Percentiles rank a stretch among this genome's conserved stretches.
These are phyloP conservation scores for Lunularia cruciata DNA, from an alignment of 225 moss, liverwort and hornwort species.

Conservation along the genomic window DNA sequence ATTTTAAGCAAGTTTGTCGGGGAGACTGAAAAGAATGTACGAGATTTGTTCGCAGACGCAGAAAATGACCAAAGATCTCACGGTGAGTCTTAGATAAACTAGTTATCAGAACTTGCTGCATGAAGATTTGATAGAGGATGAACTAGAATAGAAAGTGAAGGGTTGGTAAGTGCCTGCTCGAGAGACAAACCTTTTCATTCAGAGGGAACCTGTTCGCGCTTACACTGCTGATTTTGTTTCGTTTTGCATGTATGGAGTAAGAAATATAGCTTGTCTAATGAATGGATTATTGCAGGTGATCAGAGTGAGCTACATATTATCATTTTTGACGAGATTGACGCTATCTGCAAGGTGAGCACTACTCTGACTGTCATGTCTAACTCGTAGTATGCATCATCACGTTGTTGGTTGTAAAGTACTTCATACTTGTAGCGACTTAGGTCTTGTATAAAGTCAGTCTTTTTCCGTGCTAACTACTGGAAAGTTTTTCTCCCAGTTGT, in stretches of 20 bases:
- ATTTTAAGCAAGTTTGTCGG: slow-evolving; percentile 97
- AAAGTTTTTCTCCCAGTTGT: too few species aligned
- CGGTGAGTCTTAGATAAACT: slow-evolving; percentile 57
- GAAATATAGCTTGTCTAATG: neutral
- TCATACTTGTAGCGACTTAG: too few species aligned
- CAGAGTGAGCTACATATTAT: slow-evolving; percentile 96
- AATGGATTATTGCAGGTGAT: slow-evolving; percentile 60
- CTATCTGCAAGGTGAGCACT: slow-evolving; percentile 80
- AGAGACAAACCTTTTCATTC: too few species aligned
- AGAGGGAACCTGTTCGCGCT: too few species aligned
- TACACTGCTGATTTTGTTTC: too few species aligned
- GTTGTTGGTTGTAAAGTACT: neutral
- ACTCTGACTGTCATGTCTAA: neutral
- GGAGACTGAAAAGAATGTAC: slow-evolving; percentile 92
- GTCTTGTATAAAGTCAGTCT: neutral
- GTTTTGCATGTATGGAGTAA: neutral
- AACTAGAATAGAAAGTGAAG: neutral
- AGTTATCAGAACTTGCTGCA: neutral
- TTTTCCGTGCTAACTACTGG: neutral
- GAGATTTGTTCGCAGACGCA: slow-evolving; percentile 95
- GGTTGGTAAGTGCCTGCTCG: too few species aligned
- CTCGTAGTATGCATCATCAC: neutral
- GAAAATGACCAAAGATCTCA: slow-evolving; percentile 74
- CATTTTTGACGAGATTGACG: slow-evolving; percentile 96
- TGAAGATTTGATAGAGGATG: neutral